Evolutionary conservation across 306 rosid genomes (phyloP).

Genomic region (Vigna radiata): DNA sequence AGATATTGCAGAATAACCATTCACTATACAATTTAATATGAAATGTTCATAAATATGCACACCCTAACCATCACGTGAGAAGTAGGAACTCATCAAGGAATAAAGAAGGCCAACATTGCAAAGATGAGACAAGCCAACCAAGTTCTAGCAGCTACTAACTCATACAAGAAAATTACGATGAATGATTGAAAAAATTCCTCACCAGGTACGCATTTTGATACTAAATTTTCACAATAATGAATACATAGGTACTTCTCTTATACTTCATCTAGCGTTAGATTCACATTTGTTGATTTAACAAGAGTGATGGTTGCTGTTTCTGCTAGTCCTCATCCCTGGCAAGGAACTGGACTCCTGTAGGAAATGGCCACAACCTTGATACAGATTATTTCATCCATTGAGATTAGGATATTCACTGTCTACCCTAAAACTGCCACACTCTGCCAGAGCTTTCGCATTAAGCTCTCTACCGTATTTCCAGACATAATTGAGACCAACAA

Average conservation of each 20-base stretch:
- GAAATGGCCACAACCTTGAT: slow-evolving; percentile 40
- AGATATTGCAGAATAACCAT: slow-evolving; percentile 44
- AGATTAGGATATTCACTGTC: slow-evolving; percentile 70
- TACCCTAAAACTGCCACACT: slow-evolving; percentile 76
- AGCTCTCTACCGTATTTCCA: slow-evolving; percentile 83
- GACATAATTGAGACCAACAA: slow-evolving; percentile 93
- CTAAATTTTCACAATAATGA: slow-evolving; percentile 43
- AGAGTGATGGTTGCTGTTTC: slow-evolving; percentile 30
- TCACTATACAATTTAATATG: slow-evolving; percentile 55
- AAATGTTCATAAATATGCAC: slow-evolving; percentile 55
- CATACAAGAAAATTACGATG: slow-evolving; percentile 54
- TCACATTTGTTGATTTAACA: slow-evolving; percentile 39
- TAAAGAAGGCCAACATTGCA: slow-evolving; percentile 41
- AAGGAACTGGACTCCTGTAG: slow-evolving; percentile 46
- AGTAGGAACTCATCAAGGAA: slow-evolving; percentile 42
- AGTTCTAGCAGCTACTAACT: slow-evolving; percentile 56
- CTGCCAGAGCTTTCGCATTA: slow-evolving; percentile 79
- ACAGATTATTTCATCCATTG: slow-evolving; percentile 52
- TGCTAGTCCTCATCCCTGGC: slow-evolving; percentile 39
- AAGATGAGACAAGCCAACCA: slow-evolving; percentile 55
- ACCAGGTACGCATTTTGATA: slow-evolving; percentile 46
- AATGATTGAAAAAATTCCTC: slow-evolving; percentile 48
- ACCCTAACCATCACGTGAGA: slow-evolving; percentile 47
- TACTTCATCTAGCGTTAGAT: slow-evolving; percentile 47
- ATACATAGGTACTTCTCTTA: slow-evolving; percentile 37